Base-by-base conservation (phyloP, 1,139 yeast genomes). In the Kurtzmaniella natalensis region DNA sequence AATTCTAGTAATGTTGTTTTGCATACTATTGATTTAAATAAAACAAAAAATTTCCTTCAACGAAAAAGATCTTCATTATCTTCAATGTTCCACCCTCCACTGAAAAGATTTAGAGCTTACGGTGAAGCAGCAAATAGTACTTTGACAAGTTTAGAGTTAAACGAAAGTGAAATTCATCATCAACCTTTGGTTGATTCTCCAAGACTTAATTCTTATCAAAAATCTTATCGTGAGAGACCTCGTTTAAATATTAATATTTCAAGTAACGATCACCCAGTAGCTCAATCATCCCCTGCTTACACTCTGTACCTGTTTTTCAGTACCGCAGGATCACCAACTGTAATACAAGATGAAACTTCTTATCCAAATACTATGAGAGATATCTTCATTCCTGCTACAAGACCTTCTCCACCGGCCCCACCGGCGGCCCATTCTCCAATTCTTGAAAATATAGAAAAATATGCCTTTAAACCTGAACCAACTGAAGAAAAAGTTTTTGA, bases 91-190 rank as follows among this genome's bases (percentile, higher is more conserved):
- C 38, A 28, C 11, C 38, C 38, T 15, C 38, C 38, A 15, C 13
- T 14, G n/a, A 35, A 35, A 19, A 22, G 25, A n/a, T 11, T 25
- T 8, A 16, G 28, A 8, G 26, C 16, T 3, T 11, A n/a, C 8
- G 25, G 21, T 3, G 9, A 17, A 5, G 19, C 8, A 10, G n/a
- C 4, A 10, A 16, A 25, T 19, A 3, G 13, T 16, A 24, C 35
- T 11, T 26, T 43, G 16, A 42, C 47, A 5, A 38, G 44, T 25
- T 30, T 43, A n/a, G 46, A 43, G 6, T 32, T 38, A 3, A 35
- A 31, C 20, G 23, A n/a, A n/a, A 26, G 17, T 7, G 19, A 17
- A 11, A 26, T 17, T 11, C 10, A 13, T n/a, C 23, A 21, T 6
- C 21, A 15, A 9, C 19, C 20, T 3, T 18, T 26, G 8, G 7